A percentile compares a stretch with the other conserved stretches of the same genome.
These are phyloP conservation scores for Pseudonitzschia pungens DNA, from an alignment of 108 stramenopile species.

Conservation along the genomic window DNA sequence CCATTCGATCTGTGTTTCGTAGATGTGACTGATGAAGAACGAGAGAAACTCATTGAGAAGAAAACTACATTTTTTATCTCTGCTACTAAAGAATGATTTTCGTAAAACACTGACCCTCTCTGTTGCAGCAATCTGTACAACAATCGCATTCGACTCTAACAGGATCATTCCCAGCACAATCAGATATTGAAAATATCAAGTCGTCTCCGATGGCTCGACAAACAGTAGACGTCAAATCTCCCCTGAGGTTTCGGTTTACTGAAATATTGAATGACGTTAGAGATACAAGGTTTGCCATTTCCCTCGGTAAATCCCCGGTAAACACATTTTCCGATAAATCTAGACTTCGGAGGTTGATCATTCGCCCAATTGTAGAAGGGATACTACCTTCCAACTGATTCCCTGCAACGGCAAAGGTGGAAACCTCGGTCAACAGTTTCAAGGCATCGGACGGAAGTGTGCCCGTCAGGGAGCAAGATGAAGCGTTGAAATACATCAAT, in stretches of 20 bases:
- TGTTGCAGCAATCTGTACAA: conserved; percentile 7
- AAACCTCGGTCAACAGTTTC: neutral
- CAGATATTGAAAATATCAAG: neutral
- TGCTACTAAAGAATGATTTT: too few relatives aligned
- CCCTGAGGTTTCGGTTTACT: conserved; percentile 1
- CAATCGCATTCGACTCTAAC: conserved; percentile 5
- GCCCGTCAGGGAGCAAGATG: neutral
- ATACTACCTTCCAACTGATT: neutral
- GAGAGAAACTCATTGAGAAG: too few relatives aligned
- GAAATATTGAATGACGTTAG: conserved; percentile 8
- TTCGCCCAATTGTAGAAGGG: neutral
- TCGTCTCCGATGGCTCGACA: neutral
- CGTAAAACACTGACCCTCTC: neutral
- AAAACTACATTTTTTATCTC: too few relatives aligned
- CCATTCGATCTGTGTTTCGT: too few relatives aligned
- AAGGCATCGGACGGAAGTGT: neutral
- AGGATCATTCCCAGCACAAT: conserved; percentile 5
- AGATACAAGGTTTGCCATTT: neutral
- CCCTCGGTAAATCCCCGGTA: neutral
- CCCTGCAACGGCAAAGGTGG: neutral
- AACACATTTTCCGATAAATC: neutral
- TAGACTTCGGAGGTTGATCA: neutral
- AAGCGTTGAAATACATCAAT: neutral
- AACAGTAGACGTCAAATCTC: conserved; percentile 5
- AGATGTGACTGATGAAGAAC: too few relatives aligned